Evolutionary conservation across 139 green algal species (phyloP).

Genomic region (Bryopsis sp.): DNA sequence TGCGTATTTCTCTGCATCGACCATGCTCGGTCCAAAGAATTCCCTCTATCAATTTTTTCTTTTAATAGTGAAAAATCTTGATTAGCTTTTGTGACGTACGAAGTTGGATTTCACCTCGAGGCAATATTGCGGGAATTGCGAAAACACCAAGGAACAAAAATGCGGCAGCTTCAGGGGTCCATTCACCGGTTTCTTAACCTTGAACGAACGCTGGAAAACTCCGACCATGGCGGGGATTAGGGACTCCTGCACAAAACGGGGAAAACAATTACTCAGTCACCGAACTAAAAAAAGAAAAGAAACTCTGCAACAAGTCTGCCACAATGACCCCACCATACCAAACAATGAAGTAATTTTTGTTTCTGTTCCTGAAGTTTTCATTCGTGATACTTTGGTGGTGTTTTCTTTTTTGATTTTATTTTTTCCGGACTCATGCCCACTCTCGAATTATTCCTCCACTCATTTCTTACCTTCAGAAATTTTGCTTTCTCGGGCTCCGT

Average conservation of each 20-base stretch:
- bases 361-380: too few species aligned
- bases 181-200: conserved; percentile 13
- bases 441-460: neutral
- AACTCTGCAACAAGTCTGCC: too few species aligned
- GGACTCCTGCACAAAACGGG: neutral
- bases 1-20: neutral
- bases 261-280: too few species aligned
- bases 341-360: too few species aligned
- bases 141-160: neutral
- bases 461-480: conserved; percentile 13
- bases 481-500: neutral
- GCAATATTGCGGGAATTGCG: conserved; percentile 5
- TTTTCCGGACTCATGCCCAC: too few species aligned
- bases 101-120: conserved; percentile 12
- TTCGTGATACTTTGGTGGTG: too few species aligned
- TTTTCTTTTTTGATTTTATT: too few species aligned
- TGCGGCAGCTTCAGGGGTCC: conserved; percentile 1
- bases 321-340: too few species aligned
- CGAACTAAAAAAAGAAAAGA: too few species aligned
- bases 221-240: conserved; percentile 12
- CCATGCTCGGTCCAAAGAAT: neutral
- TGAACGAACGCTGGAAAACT: conserved; percentile 1
- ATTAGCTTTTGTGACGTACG: neutral
- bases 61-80: neutral
- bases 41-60: neutral